Evolutionary conservation across 75 land plant species (phyloP).

Genomic region (Sequoia sempervirens): DNA sequence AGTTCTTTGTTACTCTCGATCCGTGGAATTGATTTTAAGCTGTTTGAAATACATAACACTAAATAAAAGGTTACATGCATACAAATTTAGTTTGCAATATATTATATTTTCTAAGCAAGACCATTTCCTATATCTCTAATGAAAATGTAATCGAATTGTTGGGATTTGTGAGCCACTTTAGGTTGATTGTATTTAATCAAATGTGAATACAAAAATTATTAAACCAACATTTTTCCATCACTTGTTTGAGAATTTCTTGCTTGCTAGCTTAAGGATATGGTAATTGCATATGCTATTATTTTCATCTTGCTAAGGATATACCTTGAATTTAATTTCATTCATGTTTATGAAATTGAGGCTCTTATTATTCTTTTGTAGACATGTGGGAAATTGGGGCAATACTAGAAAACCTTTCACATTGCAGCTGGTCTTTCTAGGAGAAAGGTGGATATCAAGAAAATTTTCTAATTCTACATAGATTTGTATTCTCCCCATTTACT

Average conservation of each 20-base stretch:
- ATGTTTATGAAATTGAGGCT: neutral
- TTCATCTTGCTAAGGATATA: neutral
- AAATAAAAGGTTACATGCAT: neutral
- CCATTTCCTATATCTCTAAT: neutral
- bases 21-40: no score
- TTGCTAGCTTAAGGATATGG: neutral
- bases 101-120: neutral
- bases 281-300: neutral
- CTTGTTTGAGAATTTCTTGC: no score
- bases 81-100: neutral
- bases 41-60: neutral
- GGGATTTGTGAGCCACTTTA: no score
- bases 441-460: no score
- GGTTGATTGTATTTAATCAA: no score
- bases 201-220: no score
- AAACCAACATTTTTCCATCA: no score
- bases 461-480: neutral
- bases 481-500: no score
- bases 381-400: slow-evolving; percentile 98
- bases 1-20: no score
- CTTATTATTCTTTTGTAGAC: slow-evolving; percentile 26
- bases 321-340: neutral
- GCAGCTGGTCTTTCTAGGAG: slow-evolving; percentile 66
- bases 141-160: no score
- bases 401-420: slow-evolving; percentile 74